Evolutionary conservation across 2,329 filamentous ascomycete species (phyloP), one percentile per base, ranked within the genome.

Genomic region (Aspergillus niger): DNA sequence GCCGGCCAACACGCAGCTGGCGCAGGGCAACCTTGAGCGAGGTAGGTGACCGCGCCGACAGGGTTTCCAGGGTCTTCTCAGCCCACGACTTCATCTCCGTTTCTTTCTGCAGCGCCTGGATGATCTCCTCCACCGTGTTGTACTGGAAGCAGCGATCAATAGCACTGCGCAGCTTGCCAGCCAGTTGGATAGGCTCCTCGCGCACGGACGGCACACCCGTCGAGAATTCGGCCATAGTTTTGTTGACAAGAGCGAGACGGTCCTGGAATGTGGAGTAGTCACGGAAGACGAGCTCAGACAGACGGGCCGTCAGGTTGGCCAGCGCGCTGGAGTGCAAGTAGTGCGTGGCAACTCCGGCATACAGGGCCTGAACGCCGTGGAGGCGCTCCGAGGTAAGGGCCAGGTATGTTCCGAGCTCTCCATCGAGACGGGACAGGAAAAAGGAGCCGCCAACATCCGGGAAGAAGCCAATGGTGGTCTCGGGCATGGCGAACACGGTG

Each of bases 401-500:
- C 47, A 99, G 87, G 78, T 98, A 99, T 20, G 91, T 97, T 59
- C 95, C 95, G 58, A 96, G 79, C 61, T 88, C 82, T 53, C 95
- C 95, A 70, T 96, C 88, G 83, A 99, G 88, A 64, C 92, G 86
- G 15, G 95, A 91, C 57, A 99, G 83, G 83, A 98, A 98, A 82
- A 98, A 99, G 10, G 91, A 96, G 32, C 90, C 96, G 63, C 95
- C 95, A 52, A 99, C 95, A 72, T 99, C 96, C 6, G 96, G 95
- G 83, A 99, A 99, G 83, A 98, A 97, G 41, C 95, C 95, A 72
- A 99, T 99, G 8, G 88, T 96, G 3, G 95, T 99, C 81, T 99
- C 95, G 30, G 95, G 95, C 95, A 99, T 99, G 68, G 96, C 93
- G 72, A 99, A 98, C 51, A 96, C 80, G 5, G 95, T 99, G 73